Evolutionary conservation across 2,329 filamentous ascomycete species (phyloP).

Genomic region (Colletotrichum cuscutae): DNA sequence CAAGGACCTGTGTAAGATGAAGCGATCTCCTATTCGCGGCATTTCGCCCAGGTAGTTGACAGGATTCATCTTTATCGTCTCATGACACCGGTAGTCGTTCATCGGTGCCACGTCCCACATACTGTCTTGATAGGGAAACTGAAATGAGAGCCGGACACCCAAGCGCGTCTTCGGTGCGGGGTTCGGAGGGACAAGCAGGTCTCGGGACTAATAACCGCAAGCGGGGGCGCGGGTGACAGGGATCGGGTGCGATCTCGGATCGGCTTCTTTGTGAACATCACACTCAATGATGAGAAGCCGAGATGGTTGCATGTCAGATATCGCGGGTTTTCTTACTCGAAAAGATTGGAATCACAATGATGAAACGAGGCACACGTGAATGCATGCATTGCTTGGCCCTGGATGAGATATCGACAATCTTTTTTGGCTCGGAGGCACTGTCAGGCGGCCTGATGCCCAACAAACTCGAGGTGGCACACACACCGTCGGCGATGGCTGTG

Average conservation of each 20-base stretch:
- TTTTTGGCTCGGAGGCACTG: background rate
- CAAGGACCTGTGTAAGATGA: too few relatives aligned
- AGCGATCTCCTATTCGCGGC: too few relatives aligned
- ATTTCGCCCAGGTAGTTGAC: too few relatives aligned
- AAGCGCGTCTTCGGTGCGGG: background rate
- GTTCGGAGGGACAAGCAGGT: background rate
- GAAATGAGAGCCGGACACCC: too few relatives aligned
- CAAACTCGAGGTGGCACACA: too few relatives aligned
- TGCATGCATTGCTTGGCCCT: background rate
- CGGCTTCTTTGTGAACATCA: background rate
- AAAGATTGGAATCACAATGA: too few relatives aligned
- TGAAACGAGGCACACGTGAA: background rate
- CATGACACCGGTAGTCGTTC: background rate
- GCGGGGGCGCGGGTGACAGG: background rate
- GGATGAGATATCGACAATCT: background rate
- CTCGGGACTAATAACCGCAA: slow-evolving; percentile 3
- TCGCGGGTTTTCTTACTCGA: too few relatives aligned
- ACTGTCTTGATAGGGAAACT: too few relatives aligned
- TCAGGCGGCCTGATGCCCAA: background rate
- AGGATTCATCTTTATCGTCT: background rate
- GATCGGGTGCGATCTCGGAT: background rate
- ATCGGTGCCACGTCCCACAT: too few relatives aligned
- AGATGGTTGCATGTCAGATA: too few relatives aligned
- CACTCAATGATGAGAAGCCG: too few relatives aligned
- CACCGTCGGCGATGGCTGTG: too few relatives aligned